Base-by-base conservation (phyloP, 352 stramenopile genomes). In the Globisporangium iwayamae region DNA sequence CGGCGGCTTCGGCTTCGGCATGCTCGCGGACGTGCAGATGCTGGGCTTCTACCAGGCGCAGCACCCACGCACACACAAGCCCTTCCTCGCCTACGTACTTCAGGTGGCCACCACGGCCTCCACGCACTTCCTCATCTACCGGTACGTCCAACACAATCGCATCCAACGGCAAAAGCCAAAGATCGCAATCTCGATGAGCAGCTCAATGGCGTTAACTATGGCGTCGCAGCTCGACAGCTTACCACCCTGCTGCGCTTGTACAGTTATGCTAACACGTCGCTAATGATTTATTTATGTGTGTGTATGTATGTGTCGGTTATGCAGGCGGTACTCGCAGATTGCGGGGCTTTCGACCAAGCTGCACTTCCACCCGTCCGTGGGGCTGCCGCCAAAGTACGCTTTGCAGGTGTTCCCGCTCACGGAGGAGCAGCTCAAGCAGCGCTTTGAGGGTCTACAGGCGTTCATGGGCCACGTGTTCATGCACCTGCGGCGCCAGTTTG, bases 31-130 rank as follows among this genome's bases (percentile, higher is more conserved):
- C 63, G 81, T 93, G 67, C 77, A 91, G 72, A 81, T 93, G 73
- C 71, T 91, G 65, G 85, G 85, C 48, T 93, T 87, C 71, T 93
- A 91, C 76, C 77, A 87, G 65, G 84, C 82, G 46, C 76, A 83
- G 73, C 73, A 89, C 63, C 25, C 53, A 16, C 66, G 70, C 45
- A 73, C 73, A 36, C 69, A 72, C 46, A 78, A 78, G 66, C 68
- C 71, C 22, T 93, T 89, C 67, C 62, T 93, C 30, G 77, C 82
- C 16, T 93, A 93, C 66, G 85, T 93, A 41, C 70, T 93, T 43
- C 82, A 91, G 62, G 76, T 93, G 32, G 43, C 62, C 20, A 70
- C 73, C 18, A 78, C 77, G 7, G 39, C 67, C 36, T 77, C 57
- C 28, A 53, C 70, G 8, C 69, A 72, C 48, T 91, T 90, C 65